A percentile compares a stretch with the other conserved stretches of the same genome.
These are phyloP conservation scores for Ciborinia camelliae DNA, from an alignment of 2,329 filamentous ascomycete genomes.

Conservation along the genomic window DNA sequence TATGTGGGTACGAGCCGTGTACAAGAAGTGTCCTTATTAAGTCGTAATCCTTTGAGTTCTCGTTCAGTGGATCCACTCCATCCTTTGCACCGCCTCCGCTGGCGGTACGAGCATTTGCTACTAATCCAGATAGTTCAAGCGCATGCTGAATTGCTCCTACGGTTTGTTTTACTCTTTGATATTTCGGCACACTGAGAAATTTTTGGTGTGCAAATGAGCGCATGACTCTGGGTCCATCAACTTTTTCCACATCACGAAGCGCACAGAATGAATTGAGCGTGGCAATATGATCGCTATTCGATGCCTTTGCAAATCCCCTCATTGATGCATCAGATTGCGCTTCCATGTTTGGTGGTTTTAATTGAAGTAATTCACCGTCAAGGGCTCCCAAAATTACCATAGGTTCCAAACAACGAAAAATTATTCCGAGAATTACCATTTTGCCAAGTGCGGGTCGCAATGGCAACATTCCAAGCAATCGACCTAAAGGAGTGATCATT, in stretches of 20 bases:
- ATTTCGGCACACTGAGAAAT: slow-evolving; percentile 32
- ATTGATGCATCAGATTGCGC: slow-evolving; percentile 68
- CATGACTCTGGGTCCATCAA: background rate
- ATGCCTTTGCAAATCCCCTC: slow-evolving; percentile 59
- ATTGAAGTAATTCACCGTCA: slow-evolving; percentile 78
- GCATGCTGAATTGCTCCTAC: background rate
- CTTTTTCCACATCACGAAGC: slow-evolving; percentile 37
- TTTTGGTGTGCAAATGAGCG: slow-evolving; percentile 24
- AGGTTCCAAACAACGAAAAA: slow-evolving; percentile 86
- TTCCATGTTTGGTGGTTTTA: slow-evolving; percentile 75
- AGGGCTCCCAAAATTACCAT: slow-evolving; percentile 84
- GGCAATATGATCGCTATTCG: slow-evolving; percentile 46
- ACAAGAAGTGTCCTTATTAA: slow-evolving; percentile 48
- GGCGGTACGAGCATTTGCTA: background rate
- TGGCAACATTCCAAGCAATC: slow-evolving; percentile 84
- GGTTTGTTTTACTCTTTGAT: background rate
- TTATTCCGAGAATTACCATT: slow-evolving; percentile 87
- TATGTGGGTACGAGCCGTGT: slow-evolving; percentile 45
- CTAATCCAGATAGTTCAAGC: slow-evolving; percentile 1
- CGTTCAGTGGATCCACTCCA: slow-evolving; percentile 41
- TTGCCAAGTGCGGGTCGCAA: slow-evolving; percentile 87
- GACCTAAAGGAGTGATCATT: slow-evolving; percentile 77
- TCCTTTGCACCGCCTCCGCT: slow-evolving; percentile 25
- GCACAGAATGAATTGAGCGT: slow-evolving; percentile 44
- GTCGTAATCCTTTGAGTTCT: slow-evolving; percentile 42